phyloP scores from a whole-genome alignment of 2,329 filamentous ascomycete genomes.

The Corynespora cassiicola region DNA sequence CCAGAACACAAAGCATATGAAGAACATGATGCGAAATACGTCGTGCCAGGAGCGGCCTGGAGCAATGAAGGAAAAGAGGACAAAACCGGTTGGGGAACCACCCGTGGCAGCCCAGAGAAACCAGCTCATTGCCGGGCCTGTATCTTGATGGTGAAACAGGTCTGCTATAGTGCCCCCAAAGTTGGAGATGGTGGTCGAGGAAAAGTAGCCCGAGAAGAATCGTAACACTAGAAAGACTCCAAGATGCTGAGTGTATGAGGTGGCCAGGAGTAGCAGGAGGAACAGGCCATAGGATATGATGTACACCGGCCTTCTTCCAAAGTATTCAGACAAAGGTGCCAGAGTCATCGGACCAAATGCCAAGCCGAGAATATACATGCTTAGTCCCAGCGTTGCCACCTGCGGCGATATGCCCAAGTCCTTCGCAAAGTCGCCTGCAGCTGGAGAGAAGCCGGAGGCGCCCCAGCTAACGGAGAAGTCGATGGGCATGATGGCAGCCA shows the following conservation, averaged over 20 bases:
- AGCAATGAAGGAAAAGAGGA: slow-evolving; percentile 55
- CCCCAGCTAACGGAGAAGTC: slow-evolving; percentile 50
- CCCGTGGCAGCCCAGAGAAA: slow-evolving; percentile 57
- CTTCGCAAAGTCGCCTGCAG: slow-evolving; percentile 47
- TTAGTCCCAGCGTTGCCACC: slow-evolving; percentile 53
- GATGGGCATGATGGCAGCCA: slow-evolving; percentile 43
- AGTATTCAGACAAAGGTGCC: slow-evolving; percentile 47
- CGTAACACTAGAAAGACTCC: slow-evolving; percentile 52
- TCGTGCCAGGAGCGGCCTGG: slow-evolving; percentile 51
- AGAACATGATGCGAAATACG: slow-evolving; percentile 56
- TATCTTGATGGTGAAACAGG: slow-evolving; percentile 51
- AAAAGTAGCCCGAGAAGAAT: slow-evolving; percentile 54
- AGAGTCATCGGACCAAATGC: slow-evolving; percentile 49
- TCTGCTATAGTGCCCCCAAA: slow-evolving; percentile 55
- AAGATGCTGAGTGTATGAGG: slow-evolving; percentile 51
- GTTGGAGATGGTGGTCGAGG: slow-evolving; percentile 47
- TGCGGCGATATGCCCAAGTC: slow-evolving; percentile 50
- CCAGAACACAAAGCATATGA: slow-evolving; percentile 53
- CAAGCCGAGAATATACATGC: slow-evolving; percentile 55
- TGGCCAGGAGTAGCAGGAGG: slow-evolving; percentile 51
- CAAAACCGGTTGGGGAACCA: slow-evolving; percentile 54
- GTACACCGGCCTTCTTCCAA: slow-evolving; percentile 52
- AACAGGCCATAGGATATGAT: slow-evolving; percentile 52
- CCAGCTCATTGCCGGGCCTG: slow-evolving; percentile 49
- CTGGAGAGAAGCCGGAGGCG: slow-evolving; percentile 57